Evolutionary conservation across 2,329 filamentous ascomycete species (phyloP).

Genomic region (Tolypocladium pustulatum): DNA sequence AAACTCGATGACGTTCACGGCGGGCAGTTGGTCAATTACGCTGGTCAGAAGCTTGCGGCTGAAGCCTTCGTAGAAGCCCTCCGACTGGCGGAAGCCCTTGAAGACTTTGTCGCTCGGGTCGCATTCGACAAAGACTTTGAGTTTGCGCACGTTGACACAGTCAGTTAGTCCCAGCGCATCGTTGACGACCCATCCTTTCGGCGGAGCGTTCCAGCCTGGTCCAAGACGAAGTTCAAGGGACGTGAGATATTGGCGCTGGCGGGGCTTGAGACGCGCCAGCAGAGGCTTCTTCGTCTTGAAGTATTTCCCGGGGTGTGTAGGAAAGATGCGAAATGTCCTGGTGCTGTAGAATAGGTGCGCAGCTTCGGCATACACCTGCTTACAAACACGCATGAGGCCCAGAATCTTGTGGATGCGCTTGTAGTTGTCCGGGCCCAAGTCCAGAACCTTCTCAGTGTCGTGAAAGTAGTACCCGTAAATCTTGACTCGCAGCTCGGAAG

Average conservation of each 20-base stretch:
- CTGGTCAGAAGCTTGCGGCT: constrained; percentile 44
- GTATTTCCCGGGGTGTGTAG: constrained; percentile 50
- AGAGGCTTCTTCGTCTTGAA: constrained; percentile 67
- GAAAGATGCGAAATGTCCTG: constrained; percentile 55
- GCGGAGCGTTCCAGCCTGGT: constrained; percentile 62
- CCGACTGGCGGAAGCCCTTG: constrained; percentile 53
- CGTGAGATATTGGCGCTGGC: constrained; percentile 49
- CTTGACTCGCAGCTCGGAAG: constrained; percentile 57
- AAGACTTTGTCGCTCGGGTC: constrained; percentile 61
- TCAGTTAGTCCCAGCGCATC: constrained; percentile 52
- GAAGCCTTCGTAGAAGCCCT: constrained; percentile 63
- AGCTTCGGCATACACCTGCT: constrained; percentile 51
- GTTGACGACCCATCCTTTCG: constrained; percentile 59
- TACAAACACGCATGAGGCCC: constrained; percentile 49
- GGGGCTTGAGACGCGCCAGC: constrained; percentile 51
- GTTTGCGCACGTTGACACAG: constrained; percentile 44
- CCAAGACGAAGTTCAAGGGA: constrained; percentile 61
- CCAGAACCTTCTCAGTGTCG: constrained; percentile 42
- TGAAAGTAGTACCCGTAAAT: constrained; percentile 57
- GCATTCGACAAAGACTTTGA: constrained; percentile 61
- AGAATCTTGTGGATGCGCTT: constrained; percentile 50
- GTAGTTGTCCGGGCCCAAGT: constrained; percentile 58
- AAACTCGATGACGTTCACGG: constrained; percentile 51
- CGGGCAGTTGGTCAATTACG: constrained; percentile 47
- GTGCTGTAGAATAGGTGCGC: constrained; percentile 55